A percentile compares a stretch with the other conserved stretches of the same genome.
Evolutionary conservation across 31 red algal species (phyloP).

Genomic region (Bonnemaisonia californica): DNA sequence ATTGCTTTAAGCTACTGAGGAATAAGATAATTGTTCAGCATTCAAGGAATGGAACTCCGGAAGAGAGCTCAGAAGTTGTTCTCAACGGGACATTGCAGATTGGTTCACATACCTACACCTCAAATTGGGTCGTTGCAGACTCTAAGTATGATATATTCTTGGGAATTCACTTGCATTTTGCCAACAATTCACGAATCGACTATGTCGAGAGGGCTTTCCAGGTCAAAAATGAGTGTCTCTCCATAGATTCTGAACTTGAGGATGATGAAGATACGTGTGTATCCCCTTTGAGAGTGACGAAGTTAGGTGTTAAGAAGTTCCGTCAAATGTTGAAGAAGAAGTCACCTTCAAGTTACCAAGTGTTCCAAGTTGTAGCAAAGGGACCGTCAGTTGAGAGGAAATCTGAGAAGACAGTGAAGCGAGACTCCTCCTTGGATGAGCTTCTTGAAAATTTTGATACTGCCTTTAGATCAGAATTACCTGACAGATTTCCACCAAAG

Average conservation of each 20-base stretch:
- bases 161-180: constrained; percentile 21
- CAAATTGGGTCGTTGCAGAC: constrained; percentile 22
- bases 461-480: background rate
- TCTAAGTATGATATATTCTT: constrained; percentile 30
- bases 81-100: constrained; percentile 13
- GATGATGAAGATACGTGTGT: background rate
- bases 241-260: background rate
- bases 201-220: constrained; percentile 24
- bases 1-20: background rate
- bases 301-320: constrained; percentile 29
- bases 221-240: background rate
- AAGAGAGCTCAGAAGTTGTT: constrained; percentile 10
- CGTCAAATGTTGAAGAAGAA: constrained; percentile 17
- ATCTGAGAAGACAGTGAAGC: background rate
- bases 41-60: constrained; percentile 6
- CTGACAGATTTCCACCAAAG: background rate
- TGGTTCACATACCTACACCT: constrained; percentile 15
- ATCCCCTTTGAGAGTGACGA: constrained; percentile 18
- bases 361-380: constrained; percentile 10
- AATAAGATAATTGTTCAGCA: background rate
- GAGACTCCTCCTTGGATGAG: too few species aligned
- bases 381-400: background rate
- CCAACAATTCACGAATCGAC: constrained; percentile 17
- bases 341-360: background rate
- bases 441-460: background rate